Conservation (phyloP, 495 filamentous ascomycete species). For the Barbatosphaeria neglecta region DNA sequence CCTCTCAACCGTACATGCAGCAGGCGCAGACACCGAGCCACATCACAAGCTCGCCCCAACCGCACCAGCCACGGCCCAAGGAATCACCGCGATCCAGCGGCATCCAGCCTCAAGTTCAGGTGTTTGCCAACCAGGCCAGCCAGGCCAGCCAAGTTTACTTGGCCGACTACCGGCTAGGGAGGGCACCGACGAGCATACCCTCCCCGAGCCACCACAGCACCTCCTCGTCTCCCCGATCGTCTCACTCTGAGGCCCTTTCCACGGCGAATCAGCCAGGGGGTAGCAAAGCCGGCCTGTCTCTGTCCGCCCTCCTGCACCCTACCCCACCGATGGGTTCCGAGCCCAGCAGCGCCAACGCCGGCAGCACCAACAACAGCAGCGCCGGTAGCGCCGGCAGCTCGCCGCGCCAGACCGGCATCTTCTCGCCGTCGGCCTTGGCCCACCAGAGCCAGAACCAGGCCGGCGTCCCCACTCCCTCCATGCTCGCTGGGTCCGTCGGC, state of each 20-base stretch:
- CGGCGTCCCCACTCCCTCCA: no score
- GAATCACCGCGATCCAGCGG: conserved; percentile 29
- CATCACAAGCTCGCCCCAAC: conserved; percentile 5
- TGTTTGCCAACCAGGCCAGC: neutral
- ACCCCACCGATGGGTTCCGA: conserved; percentile 23
- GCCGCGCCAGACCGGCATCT: conserved; percentile 12
- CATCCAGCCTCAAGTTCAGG: conserved; percentile 16
- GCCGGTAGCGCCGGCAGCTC: conserved; percentile 24
- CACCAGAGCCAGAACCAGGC: no score
- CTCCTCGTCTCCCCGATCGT: conserved; percentile 19
- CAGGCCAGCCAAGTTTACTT: conserved; percentile 17
- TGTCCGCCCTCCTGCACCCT: conserved; percentile 25
- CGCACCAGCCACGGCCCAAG: conserved; percentile 3
- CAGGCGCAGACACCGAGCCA: conserved; percentile 1
- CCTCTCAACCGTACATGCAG: conserved; percentile 7
- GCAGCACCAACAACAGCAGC: conserved; percentile 16
- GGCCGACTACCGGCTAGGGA: conserved; percentile 19
- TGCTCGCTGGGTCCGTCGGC: conserved; percentile 30
- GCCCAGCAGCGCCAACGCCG: conserved; percentile 25
- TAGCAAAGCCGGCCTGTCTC: conserved; percentile 26
- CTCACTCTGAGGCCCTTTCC: conserved; percentile 8
- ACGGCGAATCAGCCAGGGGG: conserved; percentile 5
- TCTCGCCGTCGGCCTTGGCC: no score
- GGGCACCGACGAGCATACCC: conserved; percentile 7
- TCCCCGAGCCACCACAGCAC: conserved; percentile 18